A percentile compares a stretch with the other conserved stretches of the same genome.
Conservation (phyloP, 2,329 filamentous ascomycete genomes). For the Aspergillus ibericus region DNA sequence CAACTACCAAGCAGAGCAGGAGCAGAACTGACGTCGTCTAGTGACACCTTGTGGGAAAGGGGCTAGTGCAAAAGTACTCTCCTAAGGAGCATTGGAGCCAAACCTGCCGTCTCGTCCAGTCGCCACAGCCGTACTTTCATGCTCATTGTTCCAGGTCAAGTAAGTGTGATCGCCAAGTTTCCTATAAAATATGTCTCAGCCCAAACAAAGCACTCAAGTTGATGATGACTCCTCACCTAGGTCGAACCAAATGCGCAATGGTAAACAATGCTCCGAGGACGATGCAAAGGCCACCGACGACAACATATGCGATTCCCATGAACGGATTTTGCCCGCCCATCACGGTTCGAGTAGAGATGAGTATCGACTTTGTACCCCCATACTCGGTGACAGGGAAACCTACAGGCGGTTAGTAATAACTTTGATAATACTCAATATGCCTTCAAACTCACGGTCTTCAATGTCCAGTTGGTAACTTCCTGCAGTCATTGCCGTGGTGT, state of each 20-base stretch:
- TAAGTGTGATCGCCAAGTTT: constrained; percentile 99
- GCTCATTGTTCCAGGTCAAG: constrained; percentile 86
- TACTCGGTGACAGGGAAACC: constrained; percentile 79
- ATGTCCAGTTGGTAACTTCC: constrained; percentile 79
- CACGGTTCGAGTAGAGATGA: constrained; percentile 85
- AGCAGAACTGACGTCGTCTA: background rate
- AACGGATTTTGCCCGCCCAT: constrained; percentile 96
- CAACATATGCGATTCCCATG: constrained; percentile 92
- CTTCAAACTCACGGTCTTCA: constrained; percentile 65
- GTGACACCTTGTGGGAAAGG: background rate
- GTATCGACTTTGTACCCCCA: constrained; percentile 82
- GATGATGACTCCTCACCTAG: constrained; percentile 61
- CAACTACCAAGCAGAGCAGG: background rate
- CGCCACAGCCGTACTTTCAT: constrained; percentile 56
- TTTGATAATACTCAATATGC: background rate
- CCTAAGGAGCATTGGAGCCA: constrained; percentile 26
- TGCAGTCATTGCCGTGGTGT: constrained; percentile 63
- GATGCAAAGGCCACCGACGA: constrained; percentile 90
- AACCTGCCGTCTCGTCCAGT: constrained; percentile 57
- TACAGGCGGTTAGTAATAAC: constrained; percentile 41
- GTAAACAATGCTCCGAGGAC: constrained; percentile 86
- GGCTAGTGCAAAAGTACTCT: background rate
- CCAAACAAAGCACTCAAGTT: background rate
- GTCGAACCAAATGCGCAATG: constrained; percentile 84
- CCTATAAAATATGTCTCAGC: constrained; percentile 46